Percentiles rank a stretch among this genome's conserved stretches.
phyloP scores from a whole-genome alignment of 192 early-diverging fungal species.

The Coemansia sp. region DNA sequence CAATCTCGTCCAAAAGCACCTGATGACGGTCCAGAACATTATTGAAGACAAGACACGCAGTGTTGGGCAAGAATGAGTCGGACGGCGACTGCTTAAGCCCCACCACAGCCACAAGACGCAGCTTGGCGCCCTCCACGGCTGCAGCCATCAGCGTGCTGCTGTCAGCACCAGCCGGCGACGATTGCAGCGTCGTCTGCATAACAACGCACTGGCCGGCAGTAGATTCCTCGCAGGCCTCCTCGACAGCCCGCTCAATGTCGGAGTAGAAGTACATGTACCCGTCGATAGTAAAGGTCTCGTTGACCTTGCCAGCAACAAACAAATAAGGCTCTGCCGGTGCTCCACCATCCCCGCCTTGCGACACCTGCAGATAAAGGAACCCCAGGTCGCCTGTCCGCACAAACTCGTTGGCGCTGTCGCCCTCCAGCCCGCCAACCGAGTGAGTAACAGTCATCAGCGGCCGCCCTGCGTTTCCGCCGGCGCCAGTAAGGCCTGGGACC shows the following conservation, averaged over 20 bases:
- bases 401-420: slow-evolving; percentile 62
- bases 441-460: slow-evolving; percentile 19
- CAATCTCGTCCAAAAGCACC: slow-evolving; percentile 71
- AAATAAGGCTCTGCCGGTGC: slow-evolving; percentile 67
- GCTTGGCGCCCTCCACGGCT: slow-evolving; percentile 4
- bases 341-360: slow-evolving; percentile 44
- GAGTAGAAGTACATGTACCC: slow-evolving; percentile 71
- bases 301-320: slow-evolving; percentile 74
- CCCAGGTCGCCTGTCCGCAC: slow-evolving; percentile 82
- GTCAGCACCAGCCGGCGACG: slow-evolving; percentile 19
- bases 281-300: slow-evolving; percentile 70
- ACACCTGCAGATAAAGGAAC: slow-evolving; percentile 76
- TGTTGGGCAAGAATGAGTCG: slow-evolving; percentile 49
- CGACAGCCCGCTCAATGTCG: slow-evolving; percentile 75
- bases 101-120: slow-evolving; percentile 42
- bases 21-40: slow-evolving; percentile 70
- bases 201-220: slow-evolving; percentile 35
- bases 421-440: slow-evolving; percentile 54
- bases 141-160: slow-evolving; percentile 2
- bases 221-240: slow-evolving; percentile 59
- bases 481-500: slow-evolving; percentile 1
- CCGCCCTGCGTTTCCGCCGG: slow-evolving; percentile 2
- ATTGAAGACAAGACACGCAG: slow-evolving; percentile 63
- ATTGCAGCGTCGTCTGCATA: slow-evolving; percentile 34
- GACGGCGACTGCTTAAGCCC: slow-evolving; percentile 36